These are phyloP conservation scores for Aurantiochytrium sp. DNA, from an alignment of 108 stramenopile species.

Conservation along the genomic window DNA sequence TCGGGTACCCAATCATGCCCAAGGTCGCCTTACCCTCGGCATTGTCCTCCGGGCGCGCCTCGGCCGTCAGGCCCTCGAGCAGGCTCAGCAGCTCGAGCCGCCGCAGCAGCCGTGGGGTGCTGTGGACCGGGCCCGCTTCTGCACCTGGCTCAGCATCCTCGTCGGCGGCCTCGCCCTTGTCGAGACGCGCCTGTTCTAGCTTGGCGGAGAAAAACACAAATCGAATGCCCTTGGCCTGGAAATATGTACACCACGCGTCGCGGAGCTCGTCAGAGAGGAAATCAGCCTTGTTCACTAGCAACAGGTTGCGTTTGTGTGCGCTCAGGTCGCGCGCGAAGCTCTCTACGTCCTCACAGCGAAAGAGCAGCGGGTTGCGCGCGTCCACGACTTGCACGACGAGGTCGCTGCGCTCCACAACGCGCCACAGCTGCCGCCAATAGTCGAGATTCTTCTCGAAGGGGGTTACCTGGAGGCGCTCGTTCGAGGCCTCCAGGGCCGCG, in stretches of 20 bases:
- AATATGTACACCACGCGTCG: constrained; percentile 76
- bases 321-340: constrained; percentile 69
- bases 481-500: constrained; percentile 76
- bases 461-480: constrained; percentile 54
- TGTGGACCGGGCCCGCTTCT: no score
- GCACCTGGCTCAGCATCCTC: no score
- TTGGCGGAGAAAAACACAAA: constrained; percentile 91
- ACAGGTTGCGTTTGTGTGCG: constrained; percentile 76
- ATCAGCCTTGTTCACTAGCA: constrained; percentile 96
- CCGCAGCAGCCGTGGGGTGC: constrained; percentile 52
- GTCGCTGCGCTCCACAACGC: constrained; percentile 87
- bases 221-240: constrained; percentile 66
- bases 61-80: constrained; percentile 68
- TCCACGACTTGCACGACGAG: constrained; percentile 91
- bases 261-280: constrained; percentile 77
- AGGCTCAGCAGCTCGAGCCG: constrained; percentile 65
- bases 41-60: neutral
- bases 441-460: constrained; percentile 99
- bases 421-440: constrained; percentile 98
- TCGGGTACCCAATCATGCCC: constrained; percentile 95
- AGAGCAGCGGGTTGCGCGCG: constrained; percentile 92
- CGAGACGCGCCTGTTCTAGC: constrained; percentile 78
- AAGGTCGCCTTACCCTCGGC: constrained; percentile 41
- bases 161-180: constrained; percentile 34
- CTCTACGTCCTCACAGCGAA: constrained; percentile 79